Evolutionary conservation across 352 stramenopile genomes (phyloP), one percentile per base, ranked within the genome.

Genomic region (Peronospora destructor): DNA sequence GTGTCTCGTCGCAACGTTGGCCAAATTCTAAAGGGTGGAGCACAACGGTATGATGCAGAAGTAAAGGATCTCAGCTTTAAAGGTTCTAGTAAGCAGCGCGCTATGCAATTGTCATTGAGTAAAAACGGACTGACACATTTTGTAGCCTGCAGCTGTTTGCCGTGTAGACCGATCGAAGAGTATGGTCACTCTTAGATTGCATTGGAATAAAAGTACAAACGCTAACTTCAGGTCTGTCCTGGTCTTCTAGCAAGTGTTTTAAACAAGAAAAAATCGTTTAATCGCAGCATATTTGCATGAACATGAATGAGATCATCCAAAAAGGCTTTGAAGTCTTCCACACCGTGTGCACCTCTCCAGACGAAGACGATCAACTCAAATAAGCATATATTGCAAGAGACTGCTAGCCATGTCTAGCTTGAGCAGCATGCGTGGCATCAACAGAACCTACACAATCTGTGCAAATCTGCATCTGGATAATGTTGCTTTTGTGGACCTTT

Each of bases 181-280:
- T 59, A 52, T 87, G 77, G 43, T 90, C 87, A 56, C 84, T 87
- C 19, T 76, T 71, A 6, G 79, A 86, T 16, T 79, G 71, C 1
- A 74, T 85, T 7, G 72, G 71, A 4, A 90, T 57, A 39, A 84
- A 87, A 10, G 66, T 90, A 76, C 23, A 90, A 4, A 90, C 64
- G 29, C 72, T 82, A 16, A 82, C 29, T 6, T 56, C 43, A 33
- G 74, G 74, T 12, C 80, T 84, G 13, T 85, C 74, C 7, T 74
- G 72, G 12, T 69, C 49, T 44, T 63, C 50, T 16, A 85, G 53
- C 23, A 87, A 51, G 21, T 68, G 34, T 11, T 59, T 59, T 67
- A 25, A 23, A 60, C 1, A 39, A 21, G 25, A 11, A 19, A 9
- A 16, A 17, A 45, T 17, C 2, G 0, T 57, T 42, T 51, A 40